Evolutionary conservation across 306 rosid genomes (phyloP), one percentile per base, ranked within the genome.

Genomic region (Carpinus fangiana): DNA sequence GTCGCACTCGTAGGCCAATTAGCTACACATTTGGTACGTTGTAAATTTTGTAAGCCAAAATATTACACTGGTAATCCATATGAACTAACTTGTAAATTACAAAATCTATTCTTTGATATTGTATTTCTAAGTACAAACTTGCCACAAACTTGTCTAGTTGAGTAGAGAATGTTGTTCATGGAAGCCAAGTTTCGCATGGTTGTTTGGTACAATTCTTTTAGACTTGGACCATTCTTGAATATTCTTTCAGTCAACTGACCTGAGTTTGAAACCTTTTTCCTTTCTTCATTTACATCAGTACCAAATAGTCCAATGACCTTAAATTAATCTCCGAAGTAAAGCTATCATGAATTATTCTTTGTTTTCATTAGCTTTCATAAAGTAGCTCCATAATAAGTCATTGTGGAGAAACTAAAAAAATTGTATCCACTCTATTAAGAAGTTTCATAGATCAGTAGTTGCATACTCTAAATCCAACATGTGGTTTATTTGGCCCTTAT

Each of bases 11-110:
- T 66, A 79, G 82, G 77, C 87, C 90, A 73, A 78, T 93, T 81
- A 88, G 57, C 84, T 93, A 93, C 86, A 83, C 92, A 64, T 89
- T 83, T 57, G 98, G 97, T 91, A 87, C 79, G 80, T 71, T 47
- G 46, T 26, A 65, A 34, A 74, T 16, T n/a, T n/a, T n/a, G n/a
- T n/a, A n/a, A n/a, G n/a, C n/a, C n/a, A n/a, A n/a, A n/a, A n/a
- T 4, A 47, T 47, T 47, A 47, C 10, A 10, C 52, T 47, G 13
- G 52, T 47, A 47, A 9, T 47, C 52, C 52, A 41, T 41, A 41
- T 41, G 45, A 41, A 41, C 52, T 9, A 47, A 47, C 12, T 47
- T 9, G 52, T 47, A 47, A 14, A 47, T 10, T 47, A 9, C 13
- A 47, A 47, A 47, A 47, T 41, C 13, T 47, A 47, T 47, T 47